These are phyloP conservation scores for Gentiana macrophylla DNA, from an alignment of 257 asterid genomes.

Conservation along the genomic window DNA sequence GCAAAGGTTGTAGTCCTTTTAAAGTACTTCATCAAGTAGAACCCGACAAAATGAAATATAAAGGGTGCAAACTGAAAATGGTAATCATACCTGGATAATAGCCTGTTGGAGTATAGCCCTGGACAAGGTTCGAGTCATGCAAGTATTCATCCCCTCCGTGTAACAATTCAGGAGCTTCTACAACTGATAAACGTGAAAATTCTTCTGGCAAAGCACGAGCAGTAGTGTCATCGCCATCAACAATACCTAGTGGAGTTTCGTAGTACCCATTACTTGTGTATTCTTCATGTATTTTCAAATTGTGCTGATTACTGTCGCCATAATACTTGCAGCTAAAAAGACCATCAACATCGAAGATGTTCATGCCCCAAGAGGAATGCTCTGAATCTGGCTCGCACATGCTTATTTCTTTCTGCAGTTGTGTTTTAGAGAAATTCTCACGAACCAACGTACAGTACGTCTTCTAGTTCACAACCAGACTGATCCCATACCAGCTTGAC, in stretches of 20 bases:
- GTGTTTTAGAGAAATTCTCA: conserved; percentile 7
- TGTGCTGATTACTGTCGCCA: conserved; percentile 62
- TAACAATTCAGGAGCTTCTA: conserved; percentile 44
- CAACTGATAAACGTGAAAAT: conserved; percentile 41
- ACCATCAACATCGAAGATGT: conserved; percentile 47
- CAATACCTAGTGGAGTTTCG: conserved; percentile 17
- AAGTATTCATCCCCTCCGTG: conserved; percentile 31
- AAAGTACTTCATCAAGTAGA: conserved; percentile 2
- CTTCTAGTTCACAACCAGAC: conserved; percentile 16
- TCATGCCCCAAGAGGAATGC: conserved; percentile 41
- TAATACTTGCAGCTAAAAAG: conserved; percentile 65
- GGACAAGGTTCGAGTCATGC: conserved; percentile 26
- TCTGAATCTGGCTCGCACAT: conserved; percentile 70
- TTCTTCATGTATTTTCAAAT: conserved; percentile 57
- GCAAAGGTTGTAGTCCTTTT: conserved; percentile 18
- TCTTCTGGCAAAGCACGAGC: conserved; percentile 61
- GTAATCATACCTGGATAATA: conserved; percentile 37
- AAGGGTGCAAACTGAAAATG: conserved; percentile 8
- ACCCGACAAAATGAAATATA: neutral
- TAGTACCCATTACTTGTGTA: conserved; percentile 34
- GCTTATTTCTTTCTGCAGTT: conserved; percentile 15
- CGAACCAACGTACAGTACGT: conserved; percentile 4
- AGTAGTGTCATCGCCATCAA: conserved; percentile 47
- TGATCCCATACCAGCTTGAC: conserved; percentile 1
- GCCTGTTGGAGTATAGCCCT: conserved; percentile 47